Percentiles rank a stretch among this genome's conserved stretches.
Evolutionary conservation across 2,329 filamentous ascomycete species (phyloP).

Genomic region (Elsinoe australis): DNA sequence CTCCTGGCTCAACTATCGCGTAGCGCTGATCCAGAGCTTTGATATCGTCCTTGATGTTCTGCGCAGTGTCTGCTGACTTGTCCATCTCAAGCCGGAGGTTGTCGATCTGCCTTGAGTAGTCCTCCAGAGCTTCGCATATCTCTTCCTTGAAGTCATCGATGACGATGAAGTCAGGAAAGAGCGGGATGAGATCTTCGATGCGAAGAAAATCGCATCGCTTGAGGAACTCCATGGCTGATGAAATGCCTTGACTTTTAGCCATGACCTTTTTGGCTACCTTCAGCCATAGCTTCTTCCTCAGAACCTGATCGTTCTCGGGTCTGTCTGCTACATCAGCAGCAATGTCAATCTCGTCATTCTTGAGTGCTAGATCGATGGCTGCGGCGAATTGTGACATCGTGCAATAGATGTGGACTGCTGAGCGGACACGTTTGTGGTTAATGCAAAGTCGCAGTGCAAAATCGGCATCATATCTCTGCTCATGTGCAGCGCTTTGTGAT

Average conservation of each 20-base stretch:
- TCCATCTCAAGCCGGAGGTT: conserved; percentile 89
- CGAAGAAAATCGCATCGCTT: conserved; percentile 83
- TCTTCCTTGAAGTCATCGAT: conserved; percentile 99
- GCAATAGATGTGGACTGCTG: conserved; percentile 94
- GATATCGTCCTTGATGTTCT: conserved; percentile 86
- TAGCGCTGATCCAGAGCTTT: conserved; percentile 78
- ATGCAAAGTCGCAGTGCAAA: conserved; percentile 95
- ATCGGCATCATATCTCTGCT: conserved; percentile 85
- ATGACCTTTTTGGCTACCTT: conserved; percentile 94
- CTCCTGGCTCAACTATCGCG: conserved; percentile 91
- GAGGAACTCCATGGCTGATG: conserved; percentile 77
- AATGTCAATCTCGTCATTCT: conserved; percentile 82
- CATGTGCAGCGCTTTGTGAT: conserved; percentile 64
- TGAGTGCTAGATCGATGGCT: conserved; percentile 84
- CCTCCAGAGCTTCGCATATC: conserved; percentile 86
- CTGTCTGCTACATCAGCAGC: conserved; percentile 84
- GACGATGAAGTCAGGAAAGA: conserved; percentile 97
- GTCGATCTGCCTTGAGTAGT: conserved; percentile 88
- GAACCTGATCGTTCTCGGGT: conserved; percentile 61
- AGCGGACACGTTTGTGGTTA: conserved; percentile 83
- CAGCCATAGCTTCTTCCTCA: conserved; percentile 93
- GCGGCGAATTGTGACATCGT: conserved; percentile 92
- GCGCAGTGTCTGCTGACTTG: conserved; percentile 77
- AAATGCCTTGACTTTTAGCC: conserved; percentile 76
- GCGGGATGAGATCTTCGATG: conserved; percentile 94